These are phyloP conservation scores for Diplodia corticola DNA, from an alignment of 2,329 filamentous ascomycete species.

Conservation along the genomic window DNA sequence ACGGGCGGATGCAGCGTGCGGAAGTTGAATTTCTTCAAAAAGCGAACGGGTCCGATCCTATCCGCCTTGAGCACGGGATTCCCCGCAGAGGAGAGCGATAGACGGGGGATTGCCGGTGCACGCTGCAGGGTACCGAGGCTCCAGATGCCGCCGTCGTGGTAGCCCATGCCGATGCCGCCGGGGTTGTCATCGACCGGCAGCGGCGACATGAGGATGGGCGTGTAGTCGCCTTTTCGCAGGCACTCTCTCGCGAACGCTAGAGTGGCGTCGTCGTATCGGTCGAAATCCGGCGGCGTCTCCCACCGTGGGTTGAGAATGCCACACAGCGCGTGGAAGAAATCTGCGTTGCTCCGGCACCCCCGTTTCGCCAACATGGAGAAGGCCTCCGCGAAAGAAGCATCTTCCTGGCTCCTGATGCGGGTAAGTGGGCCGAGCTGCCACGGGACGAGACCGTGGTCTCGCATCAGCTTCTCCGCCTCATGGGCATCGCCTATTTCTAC, in stretches of 20 bases:
- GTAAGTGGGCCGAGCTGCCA: background rate
- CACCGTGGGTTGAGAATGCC: background rate
- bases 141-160: background rate
- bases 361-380: background rate
- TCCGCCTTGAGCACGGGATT: background rate
- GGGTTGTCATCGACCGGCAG: background rate
- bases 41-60: background rate
- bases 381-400: background rate
- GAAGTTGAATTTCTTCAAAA: background rate
- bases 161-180: background rate
- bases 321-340: background rate
- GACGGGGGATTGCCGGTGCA: background rate
- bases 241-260: slow-evolving; percentile 23
- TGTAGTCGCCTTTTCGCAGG: slow-evolving; percentile 25
- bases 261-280: background rate
- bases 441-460: background rate
- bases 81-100: background rate
- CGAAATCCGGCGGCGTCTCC: background rate
- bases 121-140: background rate
- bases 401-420: background rate
- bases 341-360: background rate
- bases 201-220: slow-evolving; percentile 25
- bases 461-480: background rate
- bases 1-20: background rate
- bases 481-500: background rate